These are phyloP conservation scores for Berberis vulgaris DNA, from an alignment of 164 flowering plant species.

Conservation along the genomic window DNA sequence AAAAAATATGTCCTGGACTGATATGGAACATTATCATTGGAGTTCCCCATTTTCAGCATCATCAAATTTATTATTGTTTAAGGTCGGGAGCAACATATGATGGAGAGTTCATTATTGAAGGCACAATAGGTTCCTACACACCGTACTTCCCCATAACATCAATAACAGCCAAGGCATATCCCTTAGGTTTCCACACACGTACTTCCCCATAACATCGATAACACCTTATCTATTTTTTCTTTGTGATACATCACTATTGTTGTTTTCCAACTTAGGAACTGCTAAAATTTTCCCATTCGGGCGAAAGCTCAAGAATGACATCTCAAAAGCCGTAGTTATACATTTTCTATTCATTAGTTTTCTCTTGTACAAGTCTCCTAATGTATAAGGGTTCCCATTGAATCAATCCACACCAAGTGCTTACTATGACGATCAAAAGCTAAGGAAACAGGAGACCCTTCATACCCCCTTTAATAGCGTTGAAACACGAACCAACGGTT, in stretches of 20 bases:
- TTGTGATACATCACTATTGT: slow-evolving; percentile 90
- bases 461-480: slow-evolving; percentile 21
- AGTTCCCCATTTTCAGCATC: too few species aligned
- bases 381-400: slow-evolving; percentile 60
- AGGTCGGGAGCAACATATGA: slow-evolving; percentile 55
- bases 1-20: too few species aligned
- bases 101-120: slow-evolving; percentile 87
- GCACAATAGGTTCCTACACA: slow-evolving; percentile 80
- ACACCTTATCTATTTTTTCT: slow-evolving; percentile 87
- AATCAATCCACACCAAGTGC: slow-evolving; percentile 82
- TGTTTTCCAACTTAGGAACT: slow-evolving; percentile 81
- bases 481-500: too few species aligned
- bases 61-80: too few species aligned
- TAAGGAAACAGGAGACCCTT: slow-evolving; percentile 64
- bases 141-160: slow-evolving; percentile 92
- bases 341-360: slow-evolving; percentile 51
- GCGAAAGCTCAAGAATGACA: slow-evolving; percentile 63
- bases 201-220: slow-evolving; percentile 82
- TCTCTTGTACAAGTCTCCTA: slow-evolving; percentile 83
- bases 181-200: slow-evolving; percentile 78
- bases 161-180: slow-evolving; percentile 84
- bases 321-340: slow-evolving; percentile 66
- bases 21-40: too few species aligned
- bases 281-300: slow-evolving; percentile 88
- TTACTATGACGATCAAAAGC: slow-evolving; percentile 84